These are phyloP conservation scores for Paxillus involutus DNA, from an alignment of 768 basidiomycete species.

Conservation along the genomic window DNA sequence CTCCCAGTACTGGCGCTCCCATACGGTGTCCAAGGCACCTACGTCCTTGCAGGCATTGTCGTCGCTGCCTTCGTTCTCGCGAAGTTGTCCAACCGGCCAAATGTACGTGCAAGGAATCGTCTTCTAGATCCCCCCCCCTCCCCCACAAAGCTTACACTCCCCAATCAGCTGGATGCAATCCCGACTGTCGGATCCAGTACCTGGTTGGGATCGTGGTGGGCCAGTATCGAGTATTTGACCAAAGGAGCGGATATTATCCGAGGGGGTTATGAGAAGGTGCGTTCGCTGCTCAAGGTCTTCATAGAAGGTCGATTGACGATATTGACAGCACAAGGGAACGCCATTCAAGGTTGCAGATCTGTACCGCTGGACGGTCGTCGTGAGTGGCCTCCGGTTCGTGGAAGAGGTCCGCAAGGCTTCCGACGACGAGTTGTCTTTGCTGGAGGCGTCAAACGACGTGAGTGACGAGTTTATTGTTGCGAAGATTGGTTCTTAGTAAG, in stretches of 20 bases:
- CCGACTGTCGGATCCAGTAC: conserved; percentile 27
- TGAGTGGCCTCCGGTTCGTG: conserved; percentile 28
- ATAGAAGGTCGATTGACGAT: not conserved
- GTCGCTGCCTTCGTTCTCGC: not conserved
- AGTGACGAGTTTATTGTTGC: not conserved
- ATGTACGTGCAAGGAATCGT: not conserved
- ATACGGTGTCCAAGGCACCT: not conserved
- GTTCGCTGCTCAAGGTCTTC: not conserved
- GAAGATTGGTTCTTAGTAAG: not conserved
- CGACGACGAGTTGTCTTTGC: conserved; percentile 38
- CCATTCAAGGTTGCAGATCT: conserved; percentile 30
- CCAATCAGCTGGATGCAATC: conserved; percentile 20
- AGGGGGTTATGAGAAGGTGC: conserved; percentile 31
- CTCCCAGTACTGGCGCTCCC: not conserved
- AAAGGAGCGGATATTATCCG: conserved; percentile 23
- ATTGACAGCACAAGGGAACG: conserved; percentile 20
- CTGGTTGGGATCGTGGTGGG: conserved; percentile 27
- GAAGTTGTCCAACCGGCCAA: not conserved
- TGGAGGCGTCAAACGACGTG: conserved; percentile 35
- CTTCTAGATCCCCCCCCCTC: not conserved
- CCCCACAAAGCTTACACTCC: not conserved
- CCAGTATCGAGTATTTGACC: conserved; percentile 14
- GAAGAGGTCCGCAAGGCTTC: conserved; percentile 41
- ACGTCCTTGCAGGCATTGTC: not conserved
- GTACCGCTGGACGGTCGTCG: conserved; percentile 38